phyloP scores from a whole-genome alignment of 2,329 filamentous ascomycete species.

The Elsinoe perseae region DNA sequence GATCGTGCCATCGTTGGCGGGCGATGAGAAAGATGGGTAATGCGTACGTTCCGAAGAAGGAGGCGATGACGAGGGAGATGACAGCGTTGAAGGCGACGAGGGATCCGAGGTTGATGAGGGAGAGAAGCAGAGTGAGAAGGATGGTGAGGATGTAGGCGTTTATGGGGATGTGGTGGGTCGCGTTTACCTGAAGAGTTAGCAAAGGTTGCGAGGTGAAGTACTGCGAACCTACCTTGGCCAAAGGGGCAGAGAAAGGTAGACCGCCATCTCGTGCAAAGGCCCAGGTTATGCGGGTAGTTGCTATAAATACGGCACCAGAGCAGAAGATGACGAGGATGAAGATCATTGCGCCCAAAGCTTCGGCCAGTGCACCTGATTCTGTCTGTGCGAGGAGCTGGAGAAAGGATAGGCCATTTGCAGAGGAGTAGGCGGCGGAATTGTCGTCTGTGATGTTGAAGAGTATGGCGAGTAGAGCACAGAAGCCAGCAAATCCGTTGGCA shows the following conservation, averaged over 20 bases:
- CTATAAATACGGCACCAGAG: constrained; percentile 30
- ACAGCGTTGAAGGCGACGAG: constrained; percentile 37
- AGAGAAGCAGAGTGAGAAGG: constrained; percentile 24
- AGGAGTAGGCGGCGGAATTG: constrained; percentile 30
- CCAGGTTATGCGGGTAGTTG: constrained; percentile 33
- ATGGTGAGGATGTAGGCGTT: constrained; percentile 23
- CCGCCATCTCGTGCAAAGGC: constrained; percentile 35
- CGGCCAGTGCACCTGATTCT: constrained; percentile 29
- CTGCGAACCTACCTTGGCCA: constrained; percentile 21
- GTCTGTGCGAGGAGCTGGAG: constrained; percentile 24
- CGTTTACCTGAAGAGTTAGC: constrained; percentile 12
- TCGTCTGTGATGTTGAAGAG: constrained; percentile 30
- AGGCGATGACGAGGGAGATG: constrained; percentile 34
- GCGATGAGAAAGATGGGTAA: constrained; percentile 31
- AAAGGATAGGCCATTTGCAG: constrained; percentile 36
- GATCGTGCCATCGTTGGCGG: constrained; percentile 30
- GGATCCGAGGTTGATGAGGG: constrained; percentile 29
- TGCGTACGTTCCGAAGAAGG: constrained; percentile 36
- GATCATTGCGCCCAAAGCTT: constrained; percentile 28
- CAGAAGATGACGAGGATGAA: constrained; percentile 30
- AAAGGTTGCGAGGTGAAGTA: too few species aligned
- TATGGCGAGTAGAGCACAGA: constrained; percentile 27
- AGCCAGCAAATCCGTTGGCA: constrained; percentile 23
- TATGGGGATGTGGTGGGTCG: constrained; percentile 20
- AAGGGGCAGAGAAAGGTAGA: constrained; percentile 24